Base-by-base conservation (phyloP, 176 grass and related monocot species). In the Ensete glaucum region DNA sequence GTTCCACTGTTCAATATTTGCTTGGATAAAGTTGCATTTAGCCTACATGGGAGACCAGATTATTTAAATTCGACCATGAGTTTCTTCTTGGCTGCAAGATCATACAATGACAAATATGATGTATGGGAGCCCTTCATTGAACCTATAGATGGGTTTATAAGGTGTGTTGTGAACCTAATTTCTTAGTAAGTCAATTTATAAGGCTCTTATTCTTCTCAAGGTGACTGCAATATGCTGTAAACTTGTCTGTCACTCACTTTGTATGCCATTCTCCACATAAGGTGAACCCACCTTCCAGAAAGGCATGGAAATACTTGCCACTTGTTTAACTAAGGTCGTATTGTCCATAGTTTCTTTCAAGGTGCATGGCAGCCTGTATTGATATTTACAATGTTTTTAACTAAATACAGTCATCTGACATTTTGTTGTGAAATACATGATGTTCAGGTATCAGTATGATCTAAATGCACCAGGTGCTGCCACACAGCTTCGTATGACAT, bases 121-220 rank as follows among this genome's bases (percentile, higher is more conserved):
- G 86, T 84, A 52, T 97, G 94, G 94, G 94, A 97, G 75, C 94
- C 94, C 68, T 86, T 93, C 50, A 83, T 97, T 87, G 94, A 97
- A 93, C 85, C 94, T 53, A 88, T 80, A 19, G 94, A 97, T 87
- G 94, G 77, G 81, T 97, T 97, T 93, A 71, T 97, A 72, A 97
- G 94, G 94, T 93, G 85, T 54, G 55, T 51, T 48, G 29, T 53
- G 48, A 17, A n/a, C 17, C 20, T 64, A 24, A 52, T 15, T 26
- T 77, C 12, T 9, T 27, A 52, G 15, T 43, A 43, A 43, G 17
- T 50, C 34, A 50, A 50, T 70, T 70, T n/a, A 50, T 49, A 21
- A 11, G 3, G 16, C 25, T 70, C 13, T 70, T 2, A 20, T 4
- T 20, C 15, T 70, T 70, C 17, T 70, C 43, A 51, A 50, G 15